phyloP scores from a whole-genome alignment of 345 rosid species.

The Ceriops zippeliana region DNA sequence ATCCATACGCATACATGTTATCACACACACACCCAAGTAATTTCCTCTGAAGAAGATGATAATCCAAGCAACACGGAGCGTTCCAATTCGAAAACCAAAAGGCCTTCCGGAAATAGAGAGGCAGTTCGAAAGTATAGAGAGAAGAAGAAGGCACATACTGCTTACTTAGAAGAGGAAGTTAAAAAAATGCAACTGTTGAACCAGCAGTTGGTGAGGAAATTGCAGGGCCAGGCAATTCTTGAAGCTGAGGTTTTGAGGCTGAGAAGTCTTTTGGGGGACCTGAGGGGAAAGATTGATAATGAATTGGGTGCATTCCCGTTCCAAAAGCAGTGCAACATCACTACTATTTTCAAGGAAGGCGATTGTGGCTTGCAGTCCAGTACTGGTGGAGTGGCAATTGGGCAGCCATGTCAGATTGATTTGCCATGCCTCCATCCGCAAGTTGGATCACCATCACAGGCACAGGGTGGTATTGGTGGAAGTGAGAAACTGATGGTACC shows the following conservation, averaged over 20 bases:
- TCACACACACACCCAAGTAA: slow-evolving; percentile 59
- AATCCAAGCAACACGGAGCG: slow-evolving; percentile 22
- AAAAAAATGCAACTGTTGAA: slow-evolving; percentile 43
- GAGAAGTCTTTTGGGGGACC: slow-evolving; percentile 39
- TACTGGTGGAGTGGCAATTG: slow-evolving; percentile 7
- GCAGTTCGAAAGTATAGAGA: slow-evolving; percentile 80
- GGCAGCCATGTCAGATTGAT: slow-evolving; percentile 20
- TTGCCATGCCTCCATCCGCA: slow-evolving; percentile 36
- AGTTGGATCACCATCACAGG: slow-evolving; percentile 20
- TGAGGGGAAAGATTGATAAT: slow-evolving; percentile 49
- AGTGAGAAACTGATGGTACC: slow-evolving; percentile 30
- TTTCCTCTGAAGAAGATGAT: slow-evolving; percentile 44
- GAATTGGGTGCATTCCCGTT: slow-evolving; percentile 50
- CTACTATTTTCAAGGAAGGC: slow-evolving; percentile 35
- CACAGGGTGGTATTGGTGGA: slow-evolving; percentile 25
- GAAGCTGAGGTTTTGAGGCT: slow-evolving; percentile 58
- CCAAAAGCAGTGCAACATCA: slow-evolving; percentile 31
- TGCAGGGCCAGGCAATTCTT: slow-evolving; percentile 48
- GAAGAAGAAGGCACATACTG: slow-evolving; percentile 71
- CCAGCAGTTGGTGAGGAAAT: slow-evolving; percentile 44
- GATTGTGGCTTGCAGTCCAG: slow-evolving; percentile 25
- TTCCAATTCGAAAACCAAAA: slow-evolving; percentile 28
- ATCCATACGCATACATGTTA: slow-evolving; percentile 65
- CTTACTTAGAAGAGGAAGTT: slow-evolving; percentile 72
- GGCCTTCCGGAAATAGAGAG: slow-evolving; percentile 62